Percentiles rank a stretch among this genome's conserved stretches.
Evolutionary conservation across 768 basidiomycete genomes (phyloP).

Genomic region (Dioszegia aurantiaca): DNA sequence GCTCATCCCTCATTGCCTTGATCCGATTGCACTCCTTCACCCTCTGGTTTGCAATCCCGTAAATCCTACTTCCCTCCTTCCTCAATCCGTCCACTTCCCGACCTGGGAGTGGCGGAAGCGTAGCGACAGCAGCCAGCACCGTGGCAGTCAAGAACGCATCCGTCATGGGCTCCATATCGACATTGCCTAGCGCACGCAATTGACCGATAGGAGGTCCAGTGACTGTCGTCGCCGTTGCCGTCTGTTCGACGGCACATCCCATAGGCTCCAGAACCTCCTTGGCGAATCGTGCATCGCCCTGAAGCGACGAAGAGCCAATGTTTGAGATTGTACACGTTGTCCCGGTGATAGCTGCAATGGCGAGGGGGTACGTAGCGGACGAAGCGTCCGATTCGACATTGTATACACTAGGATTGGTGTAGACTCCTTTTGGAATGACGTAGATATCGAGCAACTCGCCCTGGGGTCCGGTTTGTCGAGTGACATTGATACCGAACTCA

Average conservation of each 20-base stretch:
- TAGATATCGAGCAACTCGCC: conserved; percentile 75
- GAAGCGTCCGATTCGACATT: conserved; percentile 89
- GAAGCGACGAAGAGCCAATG: conserved; percentile 84
- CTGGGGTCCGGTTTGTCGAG: conserved; percentile 63
- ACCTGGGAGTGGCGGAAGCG: conserved; percentile 53
- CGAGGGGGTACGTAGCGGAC: conserved; percentile 93
- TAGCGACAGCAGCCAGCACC: conserved; percentile 81
- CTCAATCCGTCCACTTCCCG: conserved; percentile 40
- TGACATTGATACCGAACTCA: conserved; percentile 78
- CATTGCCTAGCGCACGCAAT: conserved; percentile 75
- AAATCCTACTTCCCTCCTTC: conserved; percentile 67
- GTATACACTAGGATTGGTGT: conserved; percentile 75
- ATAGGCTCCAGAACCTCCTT: conserved; percentile 87
- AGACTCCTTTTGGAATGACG: conserved; percentile 72
- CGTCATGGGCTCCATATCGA: conserved; percentile 99
- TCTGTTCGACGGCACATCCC: conserved; percentile 90
- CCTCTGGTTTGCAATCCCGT: conserved; percentile 94
- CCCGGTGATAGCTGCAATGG: conserved; percentile 96
- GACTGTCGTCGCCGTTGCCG: conserved; percentile 82
- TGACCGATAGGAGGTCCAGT: conserved; percentile 78
- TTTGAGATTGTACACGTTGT: conserved; percentile 88
- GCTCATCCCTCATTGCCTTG: conserved; percentile 90
- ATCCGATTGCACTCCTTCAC: conserved; percentile 99
- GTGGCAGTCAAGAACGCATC: conserved; percentile 97
- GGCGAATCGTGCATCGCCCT: conserved; percentile 97